Conservation (phyloP, 805 yeast species). For the Priceomyces castillae region DNA sequence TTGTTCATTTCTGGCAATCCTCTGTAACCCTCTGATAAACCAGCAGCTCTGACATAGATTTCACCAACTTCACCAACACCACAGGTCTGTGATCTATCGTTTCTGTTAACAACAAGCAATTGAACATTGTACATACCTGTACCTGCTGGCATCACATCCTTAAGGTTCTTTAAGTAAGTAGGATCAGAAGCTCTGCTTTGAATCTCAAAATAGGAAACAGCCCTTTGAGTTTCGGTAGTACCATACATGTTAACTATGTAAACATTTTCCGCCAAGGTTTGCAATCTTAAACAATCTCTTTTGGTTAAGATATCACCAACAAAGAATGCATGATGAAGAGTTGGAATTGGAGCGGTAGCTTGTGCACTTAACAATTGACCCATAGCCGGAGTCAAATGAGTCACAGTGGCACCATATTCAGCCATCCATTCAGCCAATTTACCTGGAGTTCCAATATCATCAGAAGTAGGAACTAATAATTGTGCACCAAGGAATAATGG, state of each 20-base stretch:
- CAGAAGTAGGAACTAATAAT: constrained; percentile 88
- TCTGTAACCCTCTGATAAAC: constrained; percentile 94
- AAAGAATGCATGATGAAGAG: constrained; percentile 92
- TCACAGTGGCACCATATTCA: constrained; percentile 84
- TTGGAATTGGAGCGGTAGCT: constrained; percentile 82
- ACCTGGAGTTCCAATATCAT: constrained; percentile 99
- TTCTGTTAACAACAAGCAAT: constrained; percentile 85
- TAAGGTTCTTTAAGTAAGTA: constrained; percentile 72
- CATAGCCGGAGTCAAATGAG: constrained; percentile 99
- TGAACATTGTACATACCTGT: constrained; percentile 96
- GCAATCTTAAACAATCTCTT: constrained; percentile 92
- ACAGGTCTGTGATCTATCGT: constrained; percentile 85
- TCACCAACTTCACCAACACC: constrained; percentile 99
- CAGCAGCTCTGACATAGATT: constrained; percentile 97
- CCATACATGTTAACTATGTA: constrained; percentile 97
- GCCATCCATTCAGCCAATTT: constrained; percentile 97
- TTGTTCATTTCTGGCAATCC: constrained; percentile 85
- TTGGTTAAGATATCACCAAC: constrained; percentile 97
- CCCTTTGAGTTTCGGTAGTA: constrained; percentile 98
- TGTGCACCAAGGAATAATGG: constrained; percentile 96
- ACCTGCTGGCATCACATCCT: constrained; percentile 98
- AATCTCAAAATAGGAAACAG: constrained; percentile 92
- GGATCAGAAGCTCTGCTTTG: constrained; percentile 69
- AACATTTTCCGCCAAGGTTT: constrained; percentile 86
- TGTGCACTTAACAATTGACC: constrained; percentile 96